Evolutionary conservation across 768 basidiomycete species (phyloP).

Genomic region (Trametes punicea): DNA sequence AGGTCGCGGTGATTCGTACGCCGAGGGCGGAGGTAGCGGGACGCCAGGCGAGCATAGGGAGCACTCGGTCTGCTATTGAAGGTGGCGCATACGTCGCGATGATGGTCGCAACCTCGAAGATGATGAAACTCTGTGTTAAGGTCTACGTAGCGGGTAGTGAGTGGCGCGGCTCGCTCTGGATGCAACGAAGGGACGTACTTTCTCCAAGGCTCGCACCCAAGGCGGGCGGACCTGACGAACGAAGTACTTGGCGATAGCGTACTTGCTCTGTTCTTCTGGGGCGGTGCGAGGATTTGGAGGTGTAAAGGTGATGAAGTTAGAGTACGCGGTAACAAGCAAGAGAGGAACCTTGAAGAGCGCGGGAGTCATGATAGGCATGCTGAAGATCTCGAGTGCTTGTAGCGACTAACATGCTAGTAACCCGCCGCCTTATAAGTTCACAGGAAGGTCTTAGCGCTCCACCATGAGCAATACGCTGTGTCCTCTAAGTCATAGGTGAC

Average conservation of each 20-base stretch:
- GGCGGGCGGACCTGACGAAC: conserved; percentile 10
- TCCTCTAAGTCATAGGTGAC: neutral
- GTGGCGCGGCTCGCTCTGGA: neutral
- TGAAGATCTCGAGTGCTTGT: too few species aligned
- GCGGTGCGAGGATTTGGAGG: conserved; percentile 7
- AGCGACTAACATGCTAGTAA: neutral
- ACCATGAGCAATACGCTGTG: neutral
- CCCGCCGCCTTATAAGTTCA: neutral
- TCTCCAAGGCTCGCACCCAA: conserved; percentile 8
- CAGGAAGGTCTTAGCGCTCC: neutral
- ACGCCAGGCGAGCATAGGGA: conserved; percentile 10
- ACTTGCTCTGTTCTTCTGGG: conserved; percentile 10
- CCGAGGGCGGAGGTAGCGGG: conserved; percentile 1
- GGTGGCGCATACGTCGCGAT: neutral
- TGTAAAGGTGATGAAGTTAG: conserved; percentile 13
- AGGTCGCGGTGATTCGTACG: conserved; percentile 7
- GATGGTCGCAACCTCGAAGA: conserved; percentile 9
- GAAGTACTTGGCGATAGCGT: conserved; percentile 4
- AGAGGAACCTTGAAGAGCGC: conserved; percentile 1
- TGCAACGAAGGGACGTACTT: neutral
- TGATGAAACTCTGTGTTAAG: conserved; percentile 1
- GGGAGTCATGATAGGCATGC: neutral
- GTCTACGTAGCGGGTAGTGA: neutral
- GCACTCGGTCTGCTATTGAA: neutral
- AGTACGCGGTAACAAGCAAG: conserved; percentile 3